Base-by-base conservation (phyloP, 2,329 filamentous ascomycete species). In the Phoma sp. region DNA sequence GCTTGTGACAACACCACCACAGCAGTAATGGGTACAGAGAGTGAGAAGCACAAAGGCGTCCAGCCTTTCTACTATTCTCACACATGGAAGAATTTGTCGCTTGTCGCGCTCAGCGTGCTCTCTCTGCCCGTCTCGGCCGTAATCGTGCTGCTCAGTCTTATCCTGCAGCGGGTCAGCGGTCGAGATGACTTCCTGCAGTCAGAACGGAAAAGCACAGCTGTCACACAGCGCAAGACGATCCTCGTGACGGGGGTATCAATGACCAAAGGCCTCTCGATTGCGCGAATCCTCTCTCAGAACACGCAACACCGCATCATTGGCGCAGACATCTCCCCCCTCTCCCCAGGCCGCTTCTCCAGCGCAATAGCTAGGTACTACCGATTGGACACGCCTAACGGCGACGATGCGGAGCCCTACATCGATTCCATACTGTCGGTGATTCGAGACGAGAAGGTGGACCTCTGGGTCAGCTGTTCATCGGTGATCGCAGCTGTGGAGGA, bases 381-480 rank as follows among this genome's bases (percentile, higher is more conserved):
- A 81, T 29, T 76, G 68, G 29, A 76, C 67, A 59, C 71, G 50
- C 67, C 74, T 32, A 63, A 65, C 47, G 66, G 69, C 23, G 61
- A 59, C 25, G 72, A 68, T 47, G 60, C 77, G 4, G 76, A 79
- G 14, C 72, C 73, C 1, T 91, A 92, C 63, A 78, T 83, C 11
- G 73, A 79, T 11, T 75, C 77, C 0, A 70, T 92, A 3, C 69
- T 89, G 1, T 73, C 83, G 7, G 80, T 91, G 24, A 79, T 91
- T 36, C 68, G 78, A 5, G 69, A 75, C 0, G 87, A 92, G 58
- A 77, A 80, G 0, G 81, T 90, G 4, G 83, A 90, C 51, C 73
- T 92, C 3, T 93, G 89, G 89, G 83, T 92, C 3, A 86, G 85
- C 18, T 90, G 88, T 63, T 90, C 88, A 0, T 86, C 85, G n/a